Percentiles rank a stretch among this genome's conserved stretches.
Conservation (phyloP, 2,329 filamentous ascomycete genomes). For the Coniella lustricola region DNA sequence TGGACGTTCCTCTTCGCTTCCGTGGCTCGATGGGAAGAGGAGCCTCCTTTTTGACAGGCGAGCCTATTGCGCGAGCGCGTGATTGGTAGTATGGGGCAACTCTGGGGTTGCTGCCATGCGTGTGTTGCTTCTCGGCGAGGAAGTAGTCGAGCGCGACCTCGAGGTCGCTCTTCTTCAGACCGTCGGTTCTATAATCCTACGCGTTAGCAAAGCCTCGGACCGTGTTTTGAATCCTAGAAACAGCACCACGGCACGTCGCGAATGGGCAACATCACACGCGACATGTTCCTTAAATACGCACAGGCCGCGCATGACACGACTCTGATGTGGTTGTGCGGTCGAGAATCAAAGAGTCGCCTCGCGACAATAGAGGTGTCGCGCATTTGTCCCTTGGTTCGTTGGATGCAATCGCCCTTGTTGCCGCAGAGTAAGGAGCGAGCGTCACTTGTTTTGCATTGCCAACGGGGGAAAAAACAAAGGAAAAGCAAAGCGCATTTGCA, state of each 20-base stretch:
- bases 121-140: conserved; percentile 61
- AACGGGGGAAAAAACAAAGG: neutral
- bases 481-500: too few species aligned
- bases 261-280: neutral
- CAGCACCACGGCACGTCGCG: neutral
- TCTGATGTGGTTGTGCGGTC: too few species aligned
- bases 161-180: conserved; percentile 71
- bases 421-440: too few species aligned
- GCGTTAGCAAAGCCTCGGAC: conserved; percentile 9
- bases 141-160: conserved; percentile 67
- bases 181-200: conserved; percentile 50
- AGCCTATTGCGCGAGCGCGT: conserved; percentile 51
- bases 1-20: conserved; percentile 40
- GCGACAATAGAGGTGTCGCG: too few species aligned
- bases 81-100: conserved; percentile 71
- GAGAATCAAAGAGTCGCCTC: too few species aligned
- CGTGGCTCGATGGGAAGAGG: conserved; percentile 32
- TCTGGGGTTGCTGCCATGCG: conserved; percentile 54
- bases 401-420: too few species aligned
- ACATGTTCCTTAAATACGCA: too few species aligned
- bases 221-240: neutral
- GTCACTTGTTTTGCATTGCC: neutral
- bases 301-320: too few species aligned
- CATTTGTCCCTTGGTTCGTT: too few species aligned
- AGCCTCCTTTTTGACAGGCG: conserved; percentile 53